Conservation (phyloP, 2,329 filamentous ascomycete species). For the Sclerotinia sclerotiorum region DNA sequence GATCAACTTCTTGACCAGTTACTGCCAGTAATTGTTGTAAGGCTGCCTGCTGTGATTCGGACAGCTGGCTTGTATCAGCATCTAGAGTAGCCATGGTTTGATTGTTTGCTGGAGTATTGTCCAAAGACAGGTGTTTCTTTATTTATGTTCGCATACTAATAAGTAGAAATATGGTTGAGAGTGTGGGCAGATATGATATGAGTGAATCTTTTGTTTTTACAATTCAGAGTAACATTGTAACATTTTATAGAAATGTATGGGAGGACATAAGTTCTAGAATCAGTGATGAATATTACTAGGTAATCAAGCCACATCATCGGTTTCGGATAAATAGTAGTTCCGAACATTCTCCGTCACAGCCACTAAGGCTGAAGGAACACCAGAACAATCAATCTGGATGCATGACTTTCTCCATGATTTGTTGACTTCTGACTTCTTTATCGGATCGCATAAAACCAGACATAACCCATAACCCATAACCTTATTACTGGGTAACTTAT, state of each 20-base stretch:
- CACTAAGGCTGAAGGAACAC: conserved; percentile 18
- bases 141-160: conserved; percentile 7
- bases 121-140: background rate
- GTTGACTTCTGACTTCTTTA: conserved; percentile 13
- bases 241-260: background rate
- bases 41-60: conserved; percentile 74
- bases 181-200: background rate
- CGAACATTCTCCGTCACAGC: background rate
- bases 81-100: conserved; percentile 48
- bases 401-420: conserved; percentile 12
- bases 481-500: background rate
- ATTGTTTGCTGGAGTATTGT: conserved; percentile 3
- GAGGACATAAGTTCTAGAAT: background rate
- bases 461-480: no score
- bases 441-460: conserved; percentile 17
- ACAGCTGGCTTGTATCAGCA: conserved; percentile 67
- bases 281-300: conserved; percentile 5
- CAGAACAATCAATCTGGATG: no score
- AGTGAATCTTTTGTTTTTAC: background rate
- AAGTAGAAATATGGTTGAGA: background rate
- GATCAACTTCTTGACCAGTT: conserved; percentile 75
- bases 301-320: conserved; percentile 15
- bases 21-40: conserved; percentile 87
- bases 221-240: background rate
- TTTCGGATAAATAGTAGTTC: background rate